Base-by-base conservation (phyloP, 495 filamentous ascomycete species). In the Friedmanniomyces simplex region DNA sequence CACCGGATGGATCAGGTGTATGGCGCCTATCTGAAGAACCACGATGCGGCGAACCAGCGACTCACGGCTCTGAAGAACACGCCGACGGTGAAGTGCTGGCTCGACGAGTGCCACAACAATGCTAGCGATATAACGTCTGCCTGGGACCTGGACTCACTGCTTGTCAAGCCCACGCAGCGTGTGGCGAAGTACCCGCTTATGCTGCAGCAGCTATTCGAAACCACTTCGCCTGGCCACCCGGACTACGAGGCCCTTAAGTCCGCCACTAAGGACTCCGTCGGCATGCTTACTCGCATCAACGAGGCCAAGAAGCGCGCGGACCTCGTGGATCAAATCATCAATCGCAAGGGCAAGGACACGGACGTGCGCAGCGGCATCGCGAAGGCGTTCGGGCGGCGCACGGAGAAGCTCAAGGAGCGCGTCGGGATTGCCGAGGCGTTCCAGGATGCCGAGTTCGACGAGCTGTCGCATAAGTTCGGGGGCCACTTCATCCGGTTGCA, bases 161-260 rank as follows among this genome's bases (percentile, higher is more conserved):
- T 99, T 14, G 88, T 99, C 57, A 99, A 99, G 70, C 93, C 93
- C 10, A 85, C 91, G 62, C 93, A 99, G 72, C 79, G 93, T 34
- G 81, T 97, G 30, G 77, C 88, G 28, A 96, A 95, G 62, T 99
- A 96, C 63, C 90, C 89, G 1, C 81, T 96, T 12, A 75, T 99
- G 25, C 76, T 99, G 37, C 77, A 77, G 7, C 78, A 88, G 55
- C 76, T 97, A 0, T 77, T 91, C 24, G 83, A 91, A 54, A 78
- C 80, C 42, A 97, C 94, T 0, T 84, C 88, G 0, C 70, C 71
- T 11, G 82, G 87, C 52, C 93, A 99, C 65, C 89, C 91, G 0
- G 93, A 99, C 68, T 81, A 80, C 48, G 73, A 75, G 11, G 72
- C 81, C 37, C 77, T 97, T 34, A 71, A 82, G 47, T 71, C 72